Percentiles rank a stretch among this genome's conserved stretches.
These are phyloP conservation scores for Microdochium paspali DNA, from an alignment of 2,329 filamentous ascomycete genomes.

Conservation along the genomic window DNA sequence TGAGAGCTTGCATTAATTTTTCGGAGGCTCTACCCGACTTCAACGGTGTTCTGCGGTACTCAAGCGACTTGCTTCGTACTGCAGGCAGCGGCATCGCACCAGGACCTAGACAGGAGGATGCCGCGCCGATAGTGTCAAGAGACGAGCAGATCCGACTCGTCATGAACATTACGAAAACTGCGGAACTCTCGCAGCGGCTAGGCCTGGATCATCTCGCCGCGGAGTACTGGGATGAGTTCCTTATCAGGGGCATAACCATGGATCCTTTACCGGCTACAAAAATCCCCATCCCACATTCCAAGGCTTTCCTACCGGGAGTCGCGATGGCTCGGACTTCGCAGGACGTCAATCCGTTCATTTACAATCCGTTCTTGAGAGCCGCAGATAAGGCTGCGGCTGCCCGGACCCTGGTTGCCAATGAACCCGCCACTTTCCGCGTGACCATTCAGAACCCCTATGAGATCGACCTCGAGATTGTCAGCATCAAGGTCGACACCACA, in stretches of 20 bases:
- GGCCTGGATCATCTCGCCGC: conserved; percentile 63
- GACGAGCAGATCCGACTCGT: conserved; percentile 83
- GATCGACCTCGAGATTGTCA: conserved; percentile 83
- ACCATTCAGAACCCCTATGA: conserved; percentile 92
- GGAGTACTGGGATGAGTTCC: conserved; percentile 95
- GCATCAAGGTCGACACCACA: conserved; percentile 63
- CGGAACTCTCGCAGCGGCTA: conserved; percentile 65
- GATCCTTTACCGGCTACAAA: conserved; percentile 51
- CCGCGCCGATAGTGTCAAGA: conserved; percentile 58
- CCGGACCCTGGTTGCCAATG: conserved; percentile 66
- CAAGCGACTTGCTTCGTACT: conserved; percentile 72
- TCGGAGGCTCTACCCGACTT: conserved; percentile 92
- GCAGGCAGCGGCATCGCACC: conserved; percentile 75
- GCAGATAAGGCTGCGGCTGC: conserved; percentile 51
- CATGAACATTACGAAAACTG: conserved; percentile 78
- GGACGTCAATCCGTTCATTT: conserved; percentile 78
- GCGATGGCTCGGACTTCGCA: conserved; percentile 42
- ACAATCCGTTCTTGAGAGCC: conserved; percentile 81
- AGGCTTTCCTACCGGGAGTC: conserved; percentile 41
- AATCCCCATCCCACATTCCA: conserved; percentile 57
- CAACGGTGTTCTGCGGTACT: conserved; percentile 79
- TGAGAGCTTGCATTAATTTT: conserved; percentile 85
- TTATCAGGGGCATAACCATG: conserved; percentile 69
- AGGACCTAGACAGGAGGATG: conserved; percentile 57
- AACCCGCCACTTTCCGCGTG: conserved; percentile 68